Conservation (phyloP, 2,329 filamentous ascomycete species). For the Mollisiaceae sp. region DNA sequence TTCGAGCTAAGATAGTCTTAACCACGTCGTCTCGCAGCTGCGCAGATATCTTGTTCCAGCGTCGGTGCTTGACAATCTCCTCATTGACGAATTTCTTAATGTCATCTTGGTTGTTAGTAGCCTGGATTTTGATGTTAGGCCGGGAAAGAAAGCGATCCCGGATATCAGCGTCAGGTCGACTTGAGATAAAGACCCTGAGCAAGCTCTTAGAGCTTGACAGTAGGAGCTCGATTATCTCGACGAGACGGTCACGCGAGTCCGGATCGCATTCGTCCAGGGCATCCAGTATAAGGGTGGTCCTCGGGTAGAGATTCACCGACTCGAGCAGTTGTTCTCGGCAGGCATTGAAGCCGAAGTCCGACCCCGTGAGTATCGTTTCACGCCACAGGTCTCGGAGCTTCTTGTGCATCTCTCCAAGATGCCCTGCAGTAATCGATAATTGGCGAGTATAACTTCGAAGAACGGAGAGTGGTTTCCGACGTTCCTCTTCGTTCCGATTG, state of each 20-base stretch:
- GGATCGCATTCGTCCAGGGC: constrained; percentile 46
- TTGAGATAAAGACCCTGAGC: constrained; percentile 45
- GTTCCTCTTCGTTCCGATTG: constrained; percentile 39
- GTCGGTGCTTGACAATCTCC: constrained; percentile 31
- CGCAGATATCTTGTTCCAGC: constrained; percentile 27
- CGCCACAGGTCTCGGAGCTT: constrained; percentile 17
- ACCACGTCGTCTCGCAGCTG: constrained; percentile 34
- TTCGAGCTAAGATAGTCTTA: constrained; percentile 31
- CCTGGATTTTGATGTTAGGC: constrained; percentile 37
- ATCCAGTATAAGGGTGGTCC: constrained; percentile 44
- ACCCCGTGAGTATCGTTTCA: constrained; percentile 18
- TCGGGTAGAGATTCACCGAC: constrained; percentile 39
- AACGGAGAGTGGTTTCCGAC: constrained; percentile 39
- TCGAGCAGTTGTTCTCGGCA: constrained; percentile 34
- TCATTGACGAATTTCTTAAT: constrained; percentile 39
- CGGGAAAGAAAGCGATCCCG: constrained; percentile 26
- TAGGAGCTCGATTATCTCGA: constrained; percentile 38
- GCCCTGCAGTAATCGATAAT: constrained; percentile 35
- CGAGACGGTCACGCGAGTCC: constrained; percentile 35
- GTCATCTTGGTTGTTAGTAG: constrained; percentile 41
- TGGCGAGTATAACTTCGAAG: constrained; percentile 42
- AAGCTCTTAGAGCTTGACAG: constrained; percentile 32
- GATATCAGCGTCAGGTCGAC: constrained; percentile 42
- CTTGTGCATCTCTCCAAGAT: constrained; percentile 26
- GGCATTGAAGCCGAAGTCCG: constrained; percentile 21